Evolutionary conservation across 305 asterid genomes (phyloP), one percentile per base, ranked within the genome.

Genomic region (Solanum hybrid): DNA sequence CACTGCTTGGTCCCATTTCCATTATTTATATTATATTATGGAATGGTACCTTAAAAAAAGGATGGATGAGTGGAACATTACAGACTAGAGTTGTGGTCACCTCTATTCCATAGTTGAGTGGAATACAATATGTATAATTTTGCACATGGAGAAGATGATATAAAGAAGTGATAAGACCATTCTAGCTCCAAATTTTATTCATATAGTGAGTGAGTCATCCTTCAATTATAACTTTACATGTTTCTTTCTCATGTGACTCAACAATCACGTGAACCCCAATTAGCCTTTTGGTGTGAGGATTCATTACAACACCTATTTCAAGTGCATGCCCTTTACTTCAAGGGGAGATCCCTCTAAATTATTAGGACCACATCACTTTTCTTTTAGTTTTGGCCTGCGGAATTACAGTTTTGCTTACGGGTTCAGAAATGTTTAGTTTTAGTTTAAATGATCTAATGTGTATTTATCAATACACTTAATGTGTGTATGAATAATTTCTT

Each of bases 91-190:
- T 12, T 8, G 86, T 40, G 86, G 86, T 28, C 87, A 83, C 87
- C 87, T 83, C 73, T 13, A 42, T 83, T 28, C 3, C 24, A 83
- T 28, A 83, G 39, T 83, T 83, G 29, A 46, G 87, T 83, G 87
- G 87, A 42, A 83, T 0, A 14, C 64, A 51, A 51, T 51, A 5
- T 51, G 64, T 51, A 16, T 51, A 46, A 14, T 16, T 77, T 34
- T 82, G 87, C 87, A 83, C 73, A 83, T 83, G 87, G 87, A 42
- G 86, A 40, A 83, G 69, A 82, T 9, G 34, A 80, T 37, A 40
- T 35, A 37, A 37, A 80, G 35, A n/a, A 39, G 73, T 83, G 87
- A 83, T 69, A 42, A 40, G 39, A 76, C 26, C 26, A 83, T 83
- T 28, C 29, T 83, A 37, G 40, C 40, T 37, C 87, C 73, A 83